Evolutionary conservation across 106 monocot species (phyloP).

Genomic region (Dendrobium nobile): DNA sequence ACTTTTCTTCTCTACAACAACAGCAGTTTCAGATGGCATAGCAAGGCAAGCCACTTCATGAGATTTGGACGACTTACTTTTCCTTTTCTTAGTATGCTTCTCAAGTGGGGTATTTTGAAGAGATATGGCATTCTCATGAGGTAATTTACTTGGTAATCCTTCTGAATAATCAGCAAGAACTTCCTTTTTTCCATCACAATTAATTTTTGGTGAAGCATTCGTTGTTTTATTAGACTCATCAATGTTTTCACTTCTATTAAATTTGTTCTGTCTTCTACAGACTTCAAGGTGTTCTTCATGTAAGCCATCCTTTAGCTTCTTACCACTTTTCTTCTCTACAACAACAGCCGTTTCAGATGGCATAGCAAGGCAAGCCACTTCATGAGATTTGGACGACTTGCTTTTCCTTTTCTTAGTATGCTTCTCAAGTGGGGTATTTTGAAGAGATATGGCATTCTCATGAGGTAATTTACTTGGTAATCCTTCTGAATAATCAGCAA

Average conservation of each 20-base stretch:
- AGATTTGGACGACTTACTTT: background rate
- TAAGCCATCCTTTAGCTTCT: too few relatives aligned
- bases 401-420: background rate
- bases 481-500: background rate
- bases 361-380: background rate
- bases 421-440: background rate
- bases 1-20: background rate
- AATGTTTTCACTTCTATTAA: background rate
- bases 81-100: background rate
- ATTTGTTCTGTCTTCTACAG: background rate
- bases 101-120: slow-evolving; percentile 1
- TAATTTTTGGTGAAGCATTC: background rate
- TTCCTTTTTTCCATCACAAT: background rate
- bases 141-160: background rate
- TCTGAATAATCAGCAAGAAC: background rate
- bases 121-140: background rate
- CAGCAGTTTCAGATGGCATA: background rate
- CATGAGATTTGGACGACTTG: background rate
- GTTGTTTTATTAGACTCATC: background rate
- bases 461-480: background rate
- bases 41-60: background rate
- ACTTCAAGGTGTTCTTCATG: background rate
- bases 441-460: background rate
- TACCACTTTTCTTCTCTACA: too few relatives aligned
- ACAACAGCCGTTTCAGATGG: background rate